Conservation (phyloP, 2,329 filamentous ascomycete species). For the Juglanconis oblonga region DNA sequence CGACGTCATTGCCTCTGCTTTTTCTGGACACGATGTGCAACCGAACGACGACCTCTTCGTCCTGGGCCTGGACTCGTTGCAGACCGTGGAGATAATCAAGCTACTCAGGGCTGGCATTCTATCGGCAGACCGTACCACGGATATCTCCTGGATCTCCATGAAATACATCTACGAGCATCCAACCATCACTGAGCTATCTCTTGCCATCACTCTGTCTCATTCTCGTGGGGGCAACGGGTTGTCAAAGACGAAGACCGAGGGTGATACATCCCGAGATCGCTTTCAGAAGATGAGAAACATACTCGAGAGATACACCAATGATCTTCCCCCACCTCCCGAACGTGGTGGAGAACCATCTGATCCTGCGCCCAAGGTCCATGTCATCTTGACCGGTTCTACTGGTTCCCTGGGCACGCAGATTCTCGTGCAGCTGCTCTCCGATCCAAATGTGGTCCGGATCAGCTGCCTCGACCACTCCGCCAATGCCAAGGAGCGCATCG, state of each 20-base stretch:
- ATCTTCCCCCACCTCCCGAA: not conserved
- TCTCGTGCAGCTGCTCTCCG: constrained; percentile 26
- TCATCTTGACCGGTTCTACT: constrained; percentile 33
- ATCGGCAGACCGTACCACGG: not conserved
- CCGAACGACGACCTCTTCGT: constrained; percentile 18
- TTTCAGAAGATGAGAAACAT: constrained; percentile 1
- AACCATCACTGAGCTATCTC: constrained; percentile 14
- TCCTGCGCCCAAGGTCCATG: constrained; percentile 13
- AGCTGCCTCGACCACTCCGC: constrained; percentile 23
- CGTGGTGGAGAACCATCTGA: not conserved
- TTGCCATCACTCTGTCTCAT: not conserved
- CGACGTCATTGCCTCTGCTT: constrained; percentile 11
- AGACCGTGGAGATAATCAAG: constrained; percentile 18
- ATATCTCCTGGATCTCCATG: constrained; percentile 10
- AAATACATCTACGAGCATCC: constrained; percentile 19
- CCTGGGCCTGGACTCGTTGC: constrained; percentile 20
- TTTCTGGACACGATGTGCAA: constrained; percentile 2
- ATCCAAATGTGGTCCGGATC: constrained; percentile 24
- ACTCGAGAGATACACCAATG: not conserved
- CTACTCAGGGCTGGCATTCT: constrained; percentile 15
- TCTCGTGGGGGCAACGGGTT: not conserved
- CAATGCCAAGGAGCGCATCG: constrained; percentile 14
- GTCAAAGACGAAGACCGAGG: not conserved
- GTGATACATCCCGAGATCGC: not conserved
- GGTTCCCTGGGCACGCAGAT: constrained; percentile 33